phyloP scores from a whole-genome alignment of 768 basidiomycete genomes.

The Dentipellis sp. region DNA sequence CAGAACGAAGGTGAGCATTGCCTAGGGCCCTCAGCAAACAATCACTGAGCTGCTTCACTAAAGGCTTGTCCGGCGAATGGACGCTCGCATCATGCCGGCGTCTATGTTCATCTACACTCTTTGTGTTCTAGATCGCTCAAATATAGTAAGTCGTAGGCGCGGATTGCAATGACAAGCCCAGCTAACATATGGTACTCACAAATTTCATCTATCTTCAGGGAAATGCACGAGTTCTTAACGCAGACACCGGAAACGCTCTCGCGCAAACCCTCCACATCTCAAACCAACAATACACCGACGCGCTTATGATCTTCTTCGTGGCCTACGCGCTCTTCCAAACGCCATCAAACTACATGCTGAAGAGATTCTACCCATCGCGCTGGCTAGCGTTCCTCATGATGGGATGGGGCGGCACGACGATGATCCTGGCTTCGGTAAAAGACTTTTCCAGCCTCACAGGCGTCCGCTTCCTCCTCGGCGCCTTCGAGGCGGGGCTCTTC shows the following conservation, averaged over 20 bases:
- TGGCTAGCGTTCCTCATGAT: constrained; percentile 34
- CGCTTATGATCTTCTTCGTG: constrained; percentile 30
- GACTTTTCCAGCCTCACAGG: constrained; percentile 30
- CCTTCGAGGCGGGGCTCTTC: constrained; percentile 33
- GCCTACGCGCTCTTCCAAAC: constrained; percentile 32
- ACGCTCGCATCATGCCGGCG: background rate
- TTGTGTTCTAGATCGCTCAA: constrained; percentile 20
- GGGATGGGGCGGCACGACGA: constrained; percentile 29
- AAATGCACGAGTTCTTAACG: constrained; percentile 27
- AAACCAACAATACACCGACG: constrained; percentile 25
- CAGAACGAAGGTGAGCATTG: background rate
- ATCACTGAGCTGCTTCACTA: background rate
- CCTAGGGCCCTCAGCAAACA: background rate
- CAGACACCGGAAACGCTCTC: constrained; percentile 22
- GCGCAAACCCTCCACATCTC: constrained; percentile 20
- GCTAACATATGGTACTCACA: background rate
- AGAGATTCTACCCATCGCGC: constrained; percentile 25
- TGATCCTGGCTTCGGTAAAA: constrained; percentile 27
- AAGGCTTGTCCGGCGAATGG: background rate
- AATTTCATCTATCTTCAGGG: constrained; percentile 12
- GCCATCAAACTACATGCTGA: constrained; percentile 31
- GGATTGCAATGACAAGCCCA: background rate
- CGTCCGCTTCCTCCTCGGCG: constrained; percentile 34
- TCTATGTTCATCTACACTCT: background rate
- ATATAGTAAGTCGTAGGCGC: constrained; percentile 6